These are phyloP conservation scores for Ambrosia trifida DNA, from an alignment of 129 eudicot species.

Conservation along the genomic window DNA sequence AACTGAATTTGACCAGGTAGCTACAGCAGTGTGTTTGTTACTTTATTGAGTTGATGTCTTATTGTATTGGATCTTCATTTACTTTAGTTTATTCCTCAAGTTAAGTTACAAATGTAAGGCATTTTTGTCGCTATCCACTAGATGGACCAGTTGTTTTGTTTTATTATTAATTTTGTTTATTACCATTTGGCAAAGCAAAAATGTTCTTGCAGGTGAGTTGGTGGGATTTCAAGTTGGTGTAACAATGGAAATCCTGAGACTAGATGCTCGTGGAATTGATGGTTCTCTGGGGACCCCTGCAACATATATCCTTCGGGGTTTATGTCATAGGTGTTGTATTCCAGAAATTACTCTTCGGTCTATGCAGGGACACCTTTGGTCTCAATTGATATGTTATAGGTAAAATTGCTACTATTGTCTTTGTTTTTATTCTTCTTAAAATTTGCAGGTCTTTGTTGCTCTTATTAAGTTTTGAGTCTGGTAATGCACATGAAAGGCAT, in stretches of 20 bases:
- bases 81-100: too few relatives aligned
- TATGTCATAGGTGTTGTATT: slow-evolving; percentile 86
- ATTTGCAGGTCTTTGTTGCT: slow-evolving; percentile 72
- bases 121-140: too few relatives aligned
- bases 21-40: too few relatives aligned
- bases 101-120: too few relatives aligned
- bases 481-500: slow-evolving; percentile 60
- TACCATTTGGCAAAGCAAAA: too few relatives aligned
- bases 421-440: not conserved
- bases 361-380: slow-evolving; percentile 67
- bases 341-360: slow-evolving; percentile 87
- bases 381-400: not conserved
- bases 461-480: slow-evolving; percentile 77
- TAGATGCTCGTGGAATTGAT: slow-evolving; percentile 75
- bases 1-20: too few relatives aligned
- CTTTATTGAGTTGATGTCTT: too few relatives aligned
- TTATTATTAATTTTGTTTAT: too few relatives aligned
- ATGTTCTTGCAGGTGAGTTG: slow-evolving; percentile 69
- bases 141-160: too few relatives aligned
- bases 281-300: slow-evolving; percentile 79
- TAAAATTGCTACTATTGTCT: not conserved
- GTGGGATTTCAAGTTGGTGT: slow-evolving; percentile 88
- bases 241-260: slow-evolving; percentile 81
- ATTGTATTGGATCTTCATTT: too few relatives aligned
- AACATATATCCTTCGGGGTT: slow-evolving; percentile 81